Base-by-base conservation (phyloP, 441 rosid genomes). In the Capsella rubella region DNA sequence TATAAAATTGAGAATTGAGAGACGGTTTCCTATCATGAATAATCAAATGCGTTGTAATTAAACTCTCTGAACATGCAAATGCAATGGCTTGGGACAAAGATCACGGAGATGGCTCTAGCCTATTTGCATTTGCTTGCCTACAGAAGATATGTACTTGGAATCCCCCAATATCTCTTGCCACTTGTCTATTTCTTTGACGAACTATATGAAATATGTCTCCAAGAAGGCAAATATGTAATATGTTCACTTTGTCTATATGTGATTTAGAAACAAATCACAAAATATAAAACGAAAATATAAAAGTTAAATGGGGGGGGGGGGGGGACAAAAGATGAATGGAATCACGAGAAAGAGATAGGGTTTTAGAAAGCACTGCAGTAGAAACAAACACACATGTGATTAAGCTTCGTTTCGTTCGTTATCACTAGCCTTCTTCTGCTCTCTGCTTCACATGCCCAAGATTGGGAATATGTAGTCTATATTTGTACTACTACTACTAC, bases 391-490 rank as follows among this genome's bases (percentile, higher is more conserved):
- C 67, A 51, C 72, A 77, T 71, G 76, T 77, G 68, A 51, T 21
- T 64, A 64, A 52, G 51, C 28, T 70, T 64, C 21, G 67, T 29
- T 47, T 70, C 42, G 43, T 77, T 71, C 39, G 40, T 70, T 76
- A 55, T 76, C 76, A 51, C 68, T 57, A 37, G 25, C 25, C 25
- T 21, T 21, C 46, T 64, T 55, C 42, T 64, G 34, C 67, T 50
- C 51, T 58, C 60, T 71, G 56, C 72, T 50, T 71, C 76, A 71
- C 80, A 71, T 77, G 80, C 16, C 47, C 52, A 37, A 76, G 79
- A 76, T 76, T 76, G 64, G 15, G 8, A 76, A 69, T 71, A 39
- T 69, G 75, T 63, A 69, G 75, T 69, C 75, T 69, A 76, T 2
- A 76, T 69, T 68, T 29, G 6, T 75, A 27, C 18, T 34, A 28